Base-by-base conservation (phyloP, 2,329 filamentous ascomycete species). In the Scortechinia acanthostroma region DNA sequence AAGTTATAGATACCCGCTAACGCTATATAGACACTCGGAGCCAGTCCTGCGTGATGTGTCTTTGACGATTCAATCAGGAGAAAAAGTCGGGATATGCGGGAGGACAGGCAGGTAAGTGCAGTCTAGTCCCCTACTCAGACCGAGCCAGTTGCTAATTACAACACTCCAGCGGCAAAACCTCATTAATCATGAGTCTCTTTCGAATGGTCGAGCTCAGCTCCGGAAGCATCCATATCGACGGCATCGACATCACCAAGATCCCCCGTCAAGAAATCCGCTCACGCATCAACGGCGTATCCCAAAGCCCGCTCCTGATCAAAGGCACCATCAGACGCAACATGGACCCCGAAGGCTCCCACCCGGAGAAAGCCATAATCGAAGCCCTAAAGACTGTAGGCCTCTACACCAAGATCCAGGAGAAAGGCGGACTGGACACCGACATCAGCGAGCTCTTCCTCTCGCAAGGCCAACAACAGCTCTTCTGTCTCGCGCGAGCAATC, bases 111-210 rank as follows among this genome's bases (percentile, higher is more conserved):
- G n/a, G n/a, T n/a, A n/a, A n/a, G n/a, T n/a, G n/a, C n/a, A n/a
- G n/a, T n/a, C n/a, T n/a, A n/a, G n/a, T n/a, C n/a, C n/a, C n/a
- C n/a, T n/a, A n/a, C n/a, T n/a, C n/a, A n/a, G n/a, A n/a, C n/a
- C n/a, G n/a, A n/a, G n/a, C n/a, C n/a, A n/a, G n/a, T n/a, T n/a
- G n/a, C n/a, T n/a, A n/a, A n/a, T n/a, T n/a, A n/a, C n/a, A n/a
- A n/a, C n/a, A n/a, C n/a, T n/a, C n/a, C n/a, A n/a, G 87, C 0
- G 88, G 88, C 48, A 93, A 93, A 65, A 87, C 81, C 22, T 87
- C 83, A 46, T 90, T 91, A 64, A 90, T 91, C 85, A 83, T 79
- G 51, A 84, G 87, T 0, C 74, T 91, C 4, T 91, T 91, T 74
- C 81, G 88, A 3, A 74, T 91, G 0, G 77, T 84, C 3, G 82